Conservation (phyloP, 257 asterid species). For the Lantana camara region DNA sequence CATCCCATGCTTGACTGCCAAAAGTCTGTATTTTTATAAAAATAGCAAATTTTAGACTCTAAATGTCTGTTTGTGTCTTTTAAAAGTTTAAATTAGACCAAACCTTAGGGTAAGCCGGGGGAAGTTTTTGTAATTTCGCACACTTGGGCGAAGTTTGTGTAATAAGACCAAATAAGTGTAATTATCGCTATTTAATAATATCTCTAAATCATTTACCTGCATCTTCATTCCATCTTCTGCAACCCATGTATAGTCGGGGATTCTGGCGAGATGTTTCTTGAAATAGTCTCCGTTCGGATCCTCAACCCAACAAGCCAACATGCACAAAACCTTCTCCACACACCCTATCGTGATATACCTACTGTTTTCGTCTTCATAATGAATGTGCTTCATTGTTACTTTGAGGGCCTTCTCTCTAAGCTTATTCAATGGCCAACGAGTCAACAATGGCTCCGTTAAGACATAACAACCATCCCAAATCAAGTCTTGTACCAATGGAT, state of each 20-base stretch:
- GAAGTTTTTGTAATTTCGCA: too few species aligned
- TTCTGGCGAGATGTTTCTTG: constrained; percentile 74
- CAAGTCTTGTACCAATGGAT: constrained; percentile 68
- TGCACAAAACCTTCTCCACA: constrained; percentile 69
- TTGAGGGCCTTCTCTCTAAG: constrained; percentile 62
- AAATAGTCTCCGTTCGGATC: constrained; percentile 78
- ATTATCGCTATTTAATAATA: too few species aligned
- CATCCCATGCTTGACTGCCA: constrained; percentile 92
- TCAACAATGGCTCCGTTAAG: constrained; percentile 63
- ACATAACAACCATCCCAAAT: constrained; percentile 67
- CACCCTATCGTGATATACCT: constrained; percentile 76
- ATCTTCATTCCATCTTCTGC: constrained; percentile 89
- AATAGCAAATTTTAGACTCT: neutral
- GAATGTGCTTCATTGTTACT: constrained; percentile 72
- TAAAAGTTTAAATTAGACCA: too few species aligned
- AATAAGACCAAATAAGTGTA: too few species aligned
- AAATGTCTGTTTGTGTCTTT: too few species aligned
- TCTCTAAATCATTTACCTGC: too few species aligned
- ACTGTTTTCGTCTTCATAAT: constrained; percentile 74
- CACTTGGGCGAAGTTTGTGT: too few species aligned
- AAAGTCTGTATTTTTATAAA: constrained; percentile 55
- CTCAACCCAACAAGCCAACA: constrained; percentile 85
- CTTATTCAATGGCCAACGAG: constrained; percentile 78
- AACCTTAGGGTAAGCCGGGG: too few species aligned
- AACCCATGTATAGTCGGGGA: constrained; percentile 76